phyloP scores from a whole-genome alignment of 495 filamentous ascomycete genomes.

The Sordaria brevicollis region DNA sequence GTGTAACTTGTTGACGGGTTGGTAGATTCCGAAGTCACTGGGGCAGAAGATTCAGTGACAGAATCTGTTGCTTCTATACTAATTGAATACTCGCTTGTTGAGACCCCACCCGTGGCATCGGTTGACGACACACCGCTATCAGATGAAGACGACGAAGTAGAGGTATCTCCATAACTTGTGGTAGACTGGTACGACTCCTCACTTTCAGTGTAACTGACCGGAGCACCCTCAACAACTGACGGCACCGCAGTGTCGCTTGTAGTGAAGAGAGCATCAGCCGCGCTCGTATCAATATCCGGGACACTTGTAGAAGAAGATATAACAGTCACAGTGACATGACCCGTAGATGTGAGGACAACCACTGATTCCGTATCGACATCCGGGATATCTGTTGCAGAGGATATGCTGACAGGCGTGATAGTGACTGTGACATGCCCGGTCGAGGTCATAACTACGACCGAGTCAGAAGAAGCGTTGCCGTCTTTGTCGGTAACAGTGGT shows the following conservation, averaged over 20 bases:
- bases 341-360: not conserved
- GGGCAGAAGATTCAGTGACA: not conserved
- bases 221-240: not conserved
- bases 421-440: not conserved
- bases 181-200: not conserved
- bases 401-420: no score
- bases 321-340: not conserved
- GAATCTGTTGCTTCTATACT: not conserved
- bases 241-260: not conserved
- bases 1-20: not conserved
- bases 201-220: not conserved
- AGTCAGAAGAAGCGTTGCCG: not conserved
- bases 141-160: not conserved
- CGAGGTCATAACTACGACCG: not conserved
- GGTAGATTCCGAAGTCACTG: not conserved
- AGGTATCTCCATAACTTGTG: not conserved
- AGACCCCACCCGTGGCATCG: not conserved
- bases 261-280: not conserved
- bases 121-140: not conserved
- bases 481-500: not conserved
- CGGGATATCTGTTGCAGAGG: no score
- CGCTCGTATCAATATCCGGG: not conserved
- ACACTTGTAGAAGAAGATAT: not conserved
- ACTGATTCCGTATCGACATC: no score
- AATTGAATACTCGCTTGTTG: not conserved